A percentile compares a stretch with the other conserved stretches of the same genome.
Evolutionary conservation across 2,329 filamentous ascomycete genomes (phyloP).

Genomic region (Ambrosiella cleistominuta): DNA sequence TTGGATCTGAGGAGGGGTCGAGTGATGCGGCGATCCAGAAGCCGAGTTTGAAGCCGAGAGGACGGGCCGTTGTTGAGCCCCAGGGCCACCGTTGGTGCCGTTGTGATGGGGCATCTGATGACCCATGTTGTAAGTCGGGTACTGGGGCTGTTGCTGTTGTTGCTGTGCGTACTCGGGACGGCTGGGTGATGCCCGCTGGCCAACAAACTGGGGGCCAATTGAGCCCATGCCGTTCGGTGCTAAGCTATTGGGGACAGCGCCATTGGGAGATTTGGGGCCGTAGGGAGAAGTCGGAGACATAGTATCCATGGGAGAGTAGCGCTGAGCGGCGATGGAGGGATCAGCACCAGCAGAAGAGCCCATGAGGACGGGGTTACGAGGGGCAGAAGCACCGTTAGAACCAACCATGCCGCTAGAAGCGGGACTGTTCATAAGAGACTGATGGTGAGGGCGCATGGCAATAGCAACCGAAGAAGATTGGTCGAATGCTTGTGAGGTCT

Average conservation of each 20-base stretch:
- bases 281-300: slow-evolving; percentile 69
- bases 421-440: slow-evolving; percentile 45
- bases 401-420: slow-evolving; percentile 22
- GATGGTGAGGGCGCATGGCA: slow-evolving; percentile 59
- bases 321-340: slow-evolving; percentile 66
- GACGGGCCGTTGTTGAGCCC: slow-evolving; percentile 36
- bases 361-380: slow-evolving; percentile 22
- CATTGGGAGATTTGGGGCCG: slow-evolving; percentile 34
- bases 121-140: background rate
- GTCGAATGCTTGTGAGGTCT: slow-evolving; percentile 22
- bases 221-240: slow-evolving; percentile 58
- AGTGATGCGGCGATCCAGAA: slow-evolving; percentile 11
- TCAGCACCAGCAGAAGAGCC: slow-evolving; percentile 27
- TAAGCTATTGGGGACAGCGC: slow-evolving; percentile 94
- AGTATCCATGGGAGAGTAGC: slow-evolving; percentile 91
- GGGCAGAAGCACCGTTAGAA: slow-evolving; percentile 39
- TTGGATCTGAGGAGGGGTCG: slow-evolving; percentile 9
- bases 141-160: slow-evolving; percentile 10
- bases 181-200: slow-evolving; percentile 60
- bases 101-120: slow-evolving; percentile 21
- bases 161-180: slow-evolving; percentile 41
- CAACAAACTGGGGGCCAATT: slow-evolving; percentile 48
- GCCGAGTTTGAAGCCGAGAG: slow-evolving; percentile 40
- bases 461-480: slow-evolving; percentile 59
- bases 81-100: slow-evolving; percentile 35